A percentile compares a stretch with the other conserved stretches of the same genome.
Evolutionary conservation across 1,139 yeast species (phyloP).

Genomic region (Hyphopichia burtonii): DNA sequence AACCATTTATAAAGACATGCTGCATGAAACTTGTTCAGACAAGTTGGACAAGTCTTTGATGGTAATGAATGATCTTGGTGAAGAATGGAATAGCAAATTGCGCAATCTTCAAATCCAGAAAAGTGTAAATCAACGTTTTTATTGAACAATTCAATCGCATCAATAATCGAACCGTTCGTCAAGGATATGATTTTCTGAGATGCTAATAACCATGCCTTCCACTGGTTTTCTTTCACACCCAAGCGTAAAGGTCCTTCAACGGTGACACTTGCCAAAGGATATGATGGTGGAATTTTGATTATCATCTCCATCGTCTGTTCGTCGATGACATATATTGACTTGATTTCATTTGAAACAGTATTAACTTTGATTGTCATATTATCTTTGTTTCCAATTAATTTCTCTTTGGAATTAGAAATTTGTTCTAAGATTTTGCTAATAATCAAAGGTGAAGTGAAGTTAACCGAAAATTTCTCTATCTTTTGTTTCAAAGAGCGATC

Average conservation of each 20-base stretch:
- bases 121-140: constrained; percentile 80
- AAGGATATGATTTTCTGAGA: constrained; percentile 78
- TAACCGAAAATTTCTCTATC: constrained; percentile 63
- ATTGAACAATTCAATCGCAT: constrained; percentile 79
- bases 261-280: constrained; percentile 69
- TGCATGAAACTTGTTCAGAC: constrained; percentile 94
- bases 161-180: constrained; percentile 76
- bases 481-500: constrained; percentile 55
- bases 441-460: constrained; percentile 62
- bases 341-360: constrained; percentile 64
- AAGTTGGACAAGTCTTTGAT: constrained; percentile 81
- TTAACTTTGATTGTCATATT: constrained; percentile 60
- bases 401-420: constrained; percentile 43
- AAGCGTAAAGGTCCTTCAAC: constrained; percentile 79
- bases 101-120: constrained; percentile 93
- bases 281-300: constrained; percentile 66
- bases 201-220: constrained; percentile 95
- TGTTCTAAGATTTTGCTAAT: constrained; percentile 56
- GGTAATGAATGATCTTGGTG: constrained; percentile 93
- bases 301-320: constrained; percentile 85
- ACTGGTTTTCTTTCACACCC: constrained; percentile 89
- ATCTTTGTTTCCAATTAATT: constrained; percentile 46
- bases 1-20: constrained; percentile 98
- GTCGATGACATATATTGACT: constrained; percentile 75
- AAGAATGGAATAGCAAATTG: constrained; percentile 88